phyloP scores from a whole-genome alignment of 306 rosid species.

The Carpinus viminea region DNA sequence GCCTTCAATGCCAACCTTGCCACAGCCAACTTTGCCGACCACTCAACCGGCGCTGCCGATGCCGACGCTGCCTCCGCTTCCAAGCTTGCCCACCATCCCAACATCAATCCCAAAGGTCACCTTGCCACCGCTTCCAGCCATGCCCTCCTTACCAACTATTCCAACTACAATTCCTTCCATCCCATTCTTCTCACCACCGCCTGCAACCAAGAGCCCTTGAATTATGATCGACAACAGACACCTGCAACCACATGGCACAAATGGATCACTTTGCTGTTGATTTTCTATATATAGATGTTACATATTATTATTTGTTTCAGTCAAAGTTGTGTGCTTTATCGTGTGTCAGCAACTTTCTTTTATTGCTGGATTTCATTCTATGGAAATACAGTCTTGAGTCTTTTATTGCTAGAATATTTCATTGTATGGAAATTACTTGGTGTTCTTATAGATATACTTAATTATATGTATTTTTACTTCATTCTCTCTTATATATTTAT shows the following conservation, averaged over 20 bases:
- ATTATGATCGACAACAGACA: neutral
- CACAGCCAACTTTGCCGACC: slow-evolving; percentile 35
- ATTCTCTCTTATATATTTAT: no score
- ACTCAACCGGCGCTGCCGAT: slow-evolving; percentile 30
- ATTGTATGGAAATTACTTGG: neutral
- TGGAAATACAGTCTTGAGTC: neutral
- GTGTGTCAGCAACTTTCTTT: neutral
- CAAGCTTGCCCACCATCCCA: slow-evolving; percentile 27
- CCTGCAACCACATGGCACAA: neutral
- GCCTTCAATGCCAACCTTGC: slow-evolving; percentile 26
- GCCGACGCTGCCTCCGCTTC: slow-evolving; percentile 27
- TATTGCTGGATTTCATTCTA: neutral
- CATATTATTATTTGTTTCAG: neutral
- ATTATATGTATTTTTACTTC: no score
- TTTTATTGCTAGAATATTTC: neutral
- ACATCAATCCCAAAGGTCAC: slow-evolving; percentile 4
- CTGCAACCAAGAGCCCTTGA: slow-evolving; percentile 36
- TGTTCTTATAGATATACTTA: neutral
- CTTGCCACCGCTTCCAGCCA: slow-evolving; percentile 17
- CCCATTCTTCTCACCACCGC: slow-evolving; percentile 43
- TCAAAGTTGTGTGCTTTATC: neutral
- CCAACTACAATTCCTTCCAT: slow-evolving; percentile 34
- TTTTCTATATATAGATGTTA: neutral
- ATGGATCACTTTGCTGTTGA: neutral
- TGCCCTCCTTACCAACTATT: slow-evolving; percentile 27